Evolutionary conservation across 495 filamentous ascomycete species (phyloP).

Genomic region (Clavariopsis aquatica): DNA sequence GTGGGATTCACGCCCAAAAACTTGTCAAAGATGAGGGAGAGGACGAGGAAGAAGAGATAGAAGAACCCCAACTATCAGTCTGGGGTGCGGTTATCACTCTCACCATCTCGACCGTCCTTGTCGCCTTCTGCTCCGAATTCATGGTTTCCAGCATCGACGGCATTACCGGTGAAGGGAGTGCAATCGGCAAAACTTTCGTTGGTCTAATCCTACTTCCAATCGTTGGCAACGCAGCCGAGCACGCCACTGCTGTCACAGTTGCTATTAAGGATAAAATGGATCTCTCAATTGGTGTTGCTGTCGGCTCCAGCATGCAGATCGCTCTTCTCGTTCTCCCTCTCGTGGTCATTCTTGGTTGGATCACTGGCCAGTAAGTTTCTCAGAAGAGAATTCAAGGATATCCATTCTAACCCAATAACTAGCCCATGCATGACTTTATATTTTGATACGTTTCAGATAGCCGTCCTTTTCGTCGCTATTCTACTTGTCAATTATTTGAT

Average conservation of each 20-base stretch:
- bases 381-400: too few species aligned
- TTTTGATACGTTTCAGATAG: constrained; percentile 91
- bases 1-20: constrained; percentile 51
- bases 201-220: constrained; percentile 95
- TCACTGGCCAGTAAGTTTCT: constrained; percentile 65
- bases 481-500: constrained; percentile 90
- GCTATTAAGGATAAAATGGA: constrained; percentile 97
- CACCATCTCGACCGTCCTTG: constrained; percentile 69
- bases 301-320: constrained; percentile 93
- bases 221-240: constrained; percentile 96
- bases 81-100: constrained; percentile 71
- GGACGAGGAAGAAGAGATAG: constrained; percentile 59
- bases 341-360: constrained; percentile 90
- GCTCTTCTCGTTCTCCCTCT: constrained; percentile 88
- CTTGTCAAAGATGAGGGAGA: constrained; percentile 43
- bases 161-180: constrained; percentile 52
- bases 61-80: constrained; percentile 72
- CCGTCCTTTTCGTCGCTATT: constrained; percentile 85
- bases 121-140: constrained; percentile 87
- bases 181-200: constrained; percentile 88
- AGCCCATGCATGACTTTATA: constrained; percentile 83
- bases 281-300: constrained; percentile 91
- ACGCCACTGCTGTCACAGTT: constrained; percentile 92
- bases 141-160: constrained; percentile 80
- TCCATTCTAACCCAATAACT: too few species aligned